phyloP scores from a whole-genome alignment of 805 yeast species.

The Torulaspora quercuum region DNA sequence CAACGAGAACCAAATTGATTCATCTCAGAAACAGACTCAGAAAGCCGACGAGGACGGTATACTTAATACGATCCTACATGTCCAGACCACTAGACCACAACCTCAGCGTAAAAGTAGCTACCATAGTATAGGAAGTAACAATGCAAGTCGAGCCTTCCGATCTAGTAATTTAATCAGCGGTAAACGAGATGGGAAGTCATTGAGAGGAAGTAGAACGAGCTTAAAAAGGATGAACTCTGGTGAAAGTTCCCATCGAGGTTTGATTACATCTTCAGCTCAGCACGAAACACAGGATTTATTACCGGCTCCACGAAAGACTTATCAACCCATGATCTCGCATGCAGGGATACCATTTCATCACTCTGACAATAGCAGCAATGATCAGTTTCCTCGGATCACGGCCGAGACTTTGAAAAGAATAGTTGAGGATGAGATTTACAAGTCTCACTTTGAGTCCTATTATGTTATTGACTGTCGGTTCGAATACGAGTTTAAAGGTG shows the following conservation, averaged over 20 bases:
- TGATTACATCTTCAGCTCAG: constrained; percentile 2
- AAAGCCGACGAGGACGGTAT: constrained; percentile 6
- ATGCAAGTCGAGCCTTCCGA: constrained; percentile 2
- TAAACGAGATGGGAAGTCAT: constrained; percentile 14
- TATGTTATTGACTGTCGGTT: constrained; percentile 84
- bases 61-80: constrained; percentile 10
- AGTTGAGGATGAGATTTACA: constrained; percentile 36
- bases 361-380: constrained; percentile 40
- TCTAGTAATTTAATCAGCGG: constrained; percentile 6
- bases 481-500: constrained; percentile 87
- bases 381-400: constrained; percentile 48
- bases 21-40: constrained; percentile 1
- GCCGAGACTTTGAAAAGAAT: constrained; percentile 43
- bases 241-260: constrained; percentile 9
- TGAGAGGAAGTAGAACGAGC: constrained; percentile 32
- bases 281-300: neutral
- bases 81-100: constrained; percentile 20
- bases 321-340: constrained; percentile 41
- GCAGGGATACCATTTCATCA: constrained; percentile 53
- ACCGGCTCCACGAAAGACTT: constrained; percentile 36
- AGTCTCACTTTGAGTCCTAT: constrained; percentile 51
- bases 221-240: constrained; percentile 13
- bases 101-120: constrained; percentile 17
- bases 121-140: constrained; percentile 8
- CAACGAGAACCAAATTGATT: constrained; percentile 3